Base-by-base conservation (phyloP, 805 yeast genomes). In the Kodamaea jinghongensis region DNA sequence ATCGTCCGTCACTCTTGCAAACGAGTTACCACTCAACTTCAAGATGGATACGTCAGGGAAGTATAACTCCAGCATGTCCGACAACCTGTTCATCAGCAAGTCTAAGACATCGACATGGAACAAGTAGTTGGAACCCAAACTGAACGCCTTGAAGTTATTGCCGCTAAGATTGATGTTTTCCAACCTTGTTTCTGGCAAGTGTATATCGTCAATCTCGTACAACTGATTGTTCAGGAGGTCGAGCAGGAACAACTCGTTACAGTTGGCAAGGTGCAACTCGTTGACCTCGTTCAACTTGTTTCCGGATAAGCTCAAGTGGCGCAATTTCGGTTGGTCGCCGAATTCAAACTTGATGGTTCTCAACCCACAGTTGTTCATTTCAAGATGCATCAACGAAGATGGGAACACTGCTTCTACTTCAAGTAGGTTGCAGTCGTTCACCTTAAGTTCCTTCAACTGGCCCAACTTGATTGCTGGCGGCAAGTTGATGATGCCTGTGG, bases 211-310 rank as follows among this genome's bases (percentile, higher is more conserved):
- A 14, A 42, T 23, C 11, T 10, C 14, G 17, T 13, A 27, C 2
- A 42, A 10, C 13, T 34, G 12, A 14, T 42, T 42, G 14, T 34
- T 22, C 45, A 42, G 45, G 11, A 37, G 11, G 27, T 42, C 31
- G 27, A 42, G 34, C 6, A 4, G 6, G 15, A 16, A n/a, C 12
- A 38, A 25, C 29, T 27, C 30, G 10, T 12, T 27, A 17, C 38
- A 32, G 33, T 34, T 42, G 2, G 28, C 22, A 11, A 37, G 25
- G n/a, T 36, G 25, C 33, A 41, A 36, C 13, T 12, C 29, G 22
- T 17, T 26, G 15, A 41, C 29, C 10, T 14, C n/a, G 3, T 17
- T 28, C 31, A 38, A 29, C 17, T 30, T 26, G 31, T 34, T 34
- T 2, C 37, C 37, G 6, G 37, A 34, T 13, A 34, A 28, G 15